Conservation (phyloP, 2,329 filamentous ascomycete species). For the Penicillium sp. region DNA sequence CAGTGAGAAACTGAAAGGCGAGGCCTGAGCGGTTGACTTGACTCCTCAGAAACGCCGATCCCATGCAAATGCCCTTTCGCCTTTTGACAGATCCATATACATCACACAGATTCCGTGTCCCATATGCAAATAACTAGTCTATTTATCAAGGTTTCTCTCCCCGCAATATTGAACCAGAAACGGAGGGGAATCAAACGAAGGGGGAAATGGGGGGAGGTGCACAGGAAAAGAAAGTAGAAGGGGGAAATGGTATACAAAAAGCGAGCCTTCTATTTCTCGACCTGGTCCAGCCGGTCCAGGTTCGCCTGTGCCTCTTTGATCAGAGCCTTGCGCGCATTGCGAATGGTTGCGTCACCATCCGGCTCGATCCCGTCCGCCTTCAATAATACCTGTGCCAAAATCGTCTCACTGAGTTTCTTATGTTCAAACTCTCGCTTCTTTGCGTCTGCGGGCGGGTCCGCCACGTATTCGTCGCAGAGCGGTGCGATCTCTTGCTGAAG, state of each 20-base stretch:
- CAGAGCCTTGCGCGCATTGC: constrained; percentile 52
- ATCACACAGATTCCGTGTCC: constrained; percentile 2
- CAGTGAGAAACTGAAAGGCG: not conserved
- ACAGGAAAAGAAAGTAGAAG: not conserved
- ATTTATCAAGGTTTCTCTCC: constrained; percentile 11
- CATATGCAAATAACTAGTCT: constrained; percentile 15
- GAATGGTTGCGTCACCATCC: constrained; percentile 66
- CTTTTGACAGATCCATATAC: constrained; percentile 11
- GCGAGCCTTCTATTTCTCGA: constrained; percentile 22
- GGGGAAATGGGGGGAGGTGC: not conserved
- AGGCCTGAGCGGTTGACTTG: constrained; percentile 16
- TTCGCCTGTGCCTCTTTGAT: constrained; percentile 47
- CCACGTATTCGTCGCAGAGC: constrained; percentile 43
- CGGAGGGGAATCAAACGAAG: not conserved
- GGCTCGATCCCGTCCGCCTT: constrained; percentile 73
- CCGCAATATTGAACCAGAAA: not conserved
- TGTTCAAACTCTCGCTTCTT: constrained; percentile 49
- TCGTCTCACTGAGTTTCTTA: constrained; percentile 48
- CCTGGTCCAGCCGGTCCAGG: constrained; percentile 44
- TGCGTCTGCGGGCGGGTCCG: constrained; percentile 43
- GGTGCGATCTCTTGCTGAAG: constrained; percentile 44
- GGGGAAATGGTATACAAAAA: constrained; percentile 2
- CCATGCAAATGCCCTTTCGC: constrained; percentile 7
- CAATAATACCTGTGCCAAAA: constrained; percentile 48
- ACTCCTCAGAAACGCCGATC: constrained; percentile 18